Base-by-base conservation (phyloP, 768 basidiomycete species). In the Suillus subaureus region DNA sequence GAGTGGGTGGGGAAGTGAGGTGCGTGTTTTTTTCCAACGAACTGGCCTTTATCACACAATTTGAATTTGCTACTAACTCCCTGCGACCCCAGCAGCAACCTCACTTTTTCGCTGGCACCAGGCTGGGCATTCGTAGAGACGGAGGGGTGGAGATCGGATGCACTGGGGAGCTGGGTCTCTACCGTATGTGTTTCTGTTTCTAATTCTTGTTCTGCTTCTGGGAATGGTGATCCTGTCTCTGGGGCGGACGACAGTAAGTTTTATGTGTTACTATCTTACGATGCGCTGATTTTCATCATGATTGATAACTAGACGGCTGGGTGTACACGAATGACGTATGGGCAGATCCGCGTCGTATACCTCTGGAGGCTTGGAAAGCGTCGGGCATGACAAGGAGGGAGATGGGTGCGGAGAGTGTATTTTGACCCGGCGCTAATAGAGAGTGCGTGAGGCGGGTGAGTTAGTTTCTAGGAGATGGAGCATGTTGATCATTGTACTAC, bases 281-380 rank as follows among this genome's bases (percentile, higher is more conserved):
- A 57, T 69, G 70, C n/a, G 6, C 28, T 15, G 49, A 51, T 31
- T 3, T 39, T 49, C 13, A 37, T 18, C 40, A 61, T 26, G 9
- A n/a, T 6, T 7, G 3, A 54, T 35, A 28, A 35, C 31, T 61
- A 89, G 91, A 87, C 70, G 93, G 91, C 4, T 94, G 93, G 92
- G 85, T 91, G 16, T 94, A 94, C 70, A 89, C 89, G 9, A 90
- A 92, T 67, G 92, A 93, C 65, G 78, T 83, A 0, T 94, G 93
- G 93, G 78, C 85, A 6, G 81, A 87, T 64, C 80, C 86, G 13
- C 63, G 77, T 73, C 45, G 77, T 72, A 67, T 68, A 74, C 72
- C 81, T 75, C 47, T 80, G 79, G 77, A 76, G 62, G 80, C 71
- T 66, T 84, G 78, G 74, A 82, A 77, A 68, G 79, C 79, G 49